These are phyloP conservation scores for Pseudoturritis turrita DNA, from an alignment of 345 rosid genomes.

Conservation along the genomic window DNA sequence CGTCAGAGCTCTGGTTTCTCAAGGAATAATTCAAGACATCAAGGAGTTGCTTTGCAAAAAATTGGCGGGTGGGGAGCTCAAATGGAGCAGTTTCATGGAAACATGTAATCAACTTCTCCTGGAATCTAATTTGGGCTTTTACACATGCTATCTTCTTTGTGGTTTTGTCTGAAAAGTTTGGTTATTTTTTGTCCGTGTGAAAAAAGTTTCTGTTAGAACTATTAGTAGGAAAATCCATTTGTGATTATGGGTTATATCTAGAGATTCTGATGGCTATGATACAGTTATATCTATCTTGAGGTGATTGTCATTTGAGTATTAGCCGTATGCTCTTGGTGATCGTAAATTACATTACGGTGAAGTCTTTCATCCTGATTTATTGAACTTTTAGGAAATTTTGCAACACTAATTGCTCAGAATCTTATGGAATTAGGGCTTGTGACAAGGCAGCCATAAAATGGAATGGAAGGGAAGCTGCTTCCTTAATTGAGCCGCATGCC, in stretches of 20 bases:
- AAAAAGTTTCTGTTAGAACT: constrained; percentile 47
- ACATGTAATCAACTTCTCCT: constrained; percentile 55
- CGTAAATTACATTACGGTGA: not conserved
- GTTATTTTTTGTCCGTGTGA: constrained; percentile 24
- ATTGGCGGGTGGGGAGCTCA: constrained; percentile 93
- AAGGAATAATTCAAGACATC: constrained; percentile 82
- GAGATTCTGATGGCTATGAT: constrained; percentile 6
- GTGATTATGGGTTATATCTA: not conserved
- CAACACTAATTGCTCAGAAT: constrained; percentile 34
- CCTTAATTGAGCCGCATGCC: constrained; percentile 76
- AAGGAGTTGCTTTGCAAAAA: constrained; percentile 79
- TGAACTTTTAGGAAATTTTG: constrained; percentile 21
- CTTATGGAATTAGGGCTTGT: constrained; percentile 57
- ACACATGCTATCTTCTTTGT: not conserved
- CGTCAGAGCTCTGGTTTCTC: constrained; percentile 93
- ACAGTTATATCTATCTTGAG: constrained; percentile 24
- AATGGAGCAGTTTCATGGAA: constrained; percentile 80
- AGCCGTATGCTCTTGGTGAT: not conserved
- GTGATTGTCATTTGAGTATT: constrained; percentile 35
- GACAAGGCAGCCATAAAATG: constrained; percentile 76
- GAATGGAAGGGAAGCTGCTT: constrained; percentile 80
- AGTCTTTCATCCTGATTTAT: constrained; percentile 34
- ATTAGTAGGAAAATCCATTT: constrained; percentile 33
- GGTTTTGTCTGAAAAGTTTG: not conserved
- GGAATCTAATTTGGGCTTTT: constrained; percentile 1